Evolutionary conservation across 306 rosid genomes (phyloP).

Genomic region (Coriaria nepalensis): DNA sequence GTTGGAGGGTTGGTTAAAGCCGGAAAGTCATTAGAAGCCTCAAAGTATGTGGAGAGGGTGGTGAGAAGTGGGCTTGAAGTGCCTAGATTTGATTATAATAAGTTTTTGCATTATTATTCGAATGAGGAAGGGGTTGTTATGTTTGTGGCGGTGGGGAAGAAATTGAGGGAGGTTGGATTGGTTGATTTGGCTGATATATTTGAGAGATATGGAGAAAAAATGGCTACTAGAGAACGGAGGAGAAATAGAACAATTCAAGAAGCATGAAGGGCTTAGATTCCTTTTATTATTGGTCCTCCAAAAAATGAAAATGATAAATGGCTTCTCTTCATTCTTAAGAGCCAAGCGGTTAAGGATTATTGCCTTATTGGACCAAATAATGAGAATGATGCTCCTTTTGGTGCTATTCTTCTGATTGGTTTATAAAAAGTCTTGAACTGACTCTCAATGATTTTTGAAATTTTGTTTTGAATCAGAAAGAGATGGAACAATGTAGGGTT

Average conservation of each 20-base stretch:
- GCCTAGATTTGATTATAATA: constrained; percentile 73
- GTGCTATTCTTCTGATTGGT: no score
- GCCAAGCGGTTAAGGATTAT: no score
- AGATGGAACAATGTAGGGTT: no score
- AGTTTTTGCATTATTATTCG: constrained; percentile 61
- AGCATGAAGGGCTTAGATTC: no score
- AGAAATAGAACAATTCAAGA: constrained; percentile 19
- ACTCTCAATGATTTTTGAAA: no score
- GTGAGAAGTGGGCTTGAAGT: constrained; percentile 61
- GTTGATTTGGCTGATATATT: constrained; percentile 81
- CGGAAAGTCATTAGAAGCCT: constrained; percentile 42
- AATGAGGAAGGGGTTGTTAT: constrained; percentile 65
- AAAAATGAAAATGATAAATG: no score
- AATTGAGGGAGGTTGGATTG: constrained; percentile 61
- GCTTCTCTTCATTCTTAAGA: no score
- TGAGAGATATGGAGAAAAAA: constrained; percentile 66
- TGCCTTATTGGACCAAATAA: no score
- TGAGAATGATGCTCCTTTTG: no score
- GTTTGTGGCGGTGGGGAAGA: constrained; percentile 70
- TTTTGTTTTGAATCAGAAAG: no score
- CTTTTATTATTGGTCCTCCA: no score
- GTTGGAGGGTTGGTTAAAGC: constrained; percentile 53
- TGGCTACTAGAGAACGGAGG: constrained; percentile 71
- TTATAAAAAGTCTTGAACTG: no score
- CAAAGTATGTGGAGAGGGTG: constrained; percentile 72